These are phyloP conservation scores for Calonectria ilicicola DNA, from an alignment of 2,329 filamentous ascomycete species.

Conservation along the genomic window DNA sequence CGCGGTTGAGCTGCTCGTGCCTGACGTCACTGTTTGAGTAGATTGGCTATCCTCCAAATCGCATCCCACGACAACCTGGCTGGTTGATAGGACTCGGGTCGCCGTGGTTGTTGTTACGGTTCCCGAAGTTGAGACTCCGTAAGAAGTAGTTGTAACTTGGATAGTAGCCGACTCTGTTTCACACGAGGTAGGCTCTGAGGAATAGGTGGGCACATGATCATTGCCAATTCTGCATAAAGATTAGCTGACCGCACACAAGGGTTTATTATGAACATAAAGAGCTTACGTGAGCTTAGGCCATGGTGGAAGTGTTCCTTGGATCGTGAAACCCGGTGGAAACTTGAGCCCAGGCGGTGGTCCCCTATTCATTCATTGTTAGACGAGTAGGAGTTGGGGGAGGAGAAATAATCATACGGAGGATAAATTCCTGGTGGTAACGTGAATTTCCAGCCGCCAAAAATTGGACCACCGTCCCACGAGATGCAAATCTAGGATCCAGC, in stretches of 20 bases:
- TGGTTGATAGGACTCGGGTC: slow-evolving; percentile 2
- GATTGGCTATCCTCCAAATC: slow-evolving; percentile 13
- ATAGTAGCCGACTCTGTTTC: slow-evolving; percentile 23
- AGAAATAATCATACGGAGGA: not conserved
- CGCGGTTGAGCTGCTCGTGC: not conserved
- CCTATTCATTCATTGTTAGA: not conserved
- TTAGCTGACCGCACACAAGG: not conserved
- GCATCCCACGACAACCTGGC: slow-evolving; percentile 17
- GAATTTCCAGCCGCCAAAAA: slow-evolving; percentile 16
- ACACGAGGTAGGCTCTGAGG: slow-evolving; percentile 12
- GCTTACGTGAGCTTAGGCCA: slow-evolving; percentile 29
- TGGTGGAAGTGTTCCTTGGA: slow-evolving; percentile 22
- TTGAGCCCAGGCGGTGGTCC: slow-evolving; percentile 17
- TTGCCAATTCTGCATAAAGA: slow-evolving; percentile 13
- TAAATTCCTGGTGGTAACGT: slow-evolving; percentile 23
- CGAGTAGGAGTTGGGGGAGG: not conserved
- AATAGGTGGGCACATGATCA: slow-evolving; percentile 16
- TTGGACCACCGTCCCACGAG: slow-evolving; percentile 7
- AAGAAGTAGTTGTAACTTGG: slow-evolving; percentile 17
- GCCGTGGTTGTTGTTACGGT: slow-evolving; percentile 17
- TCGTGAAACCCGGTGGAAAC: slow-evolving; percentile 15
- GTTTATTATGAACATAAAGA: not conserved
- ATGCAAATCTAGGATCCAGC: slow-evolving; percentile 13
- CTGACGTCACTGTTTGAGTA: not conserved
- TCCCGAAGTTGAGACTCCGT: slow-evolving; percentile 17